Percentiles rank a stretch among this genome's conserved stretches.
These are phyloP conservation scores for Saprolegnia diclina DNA, from an alignment of 352 stramenopile genomes.

Conservation along the genomic window DNA sequence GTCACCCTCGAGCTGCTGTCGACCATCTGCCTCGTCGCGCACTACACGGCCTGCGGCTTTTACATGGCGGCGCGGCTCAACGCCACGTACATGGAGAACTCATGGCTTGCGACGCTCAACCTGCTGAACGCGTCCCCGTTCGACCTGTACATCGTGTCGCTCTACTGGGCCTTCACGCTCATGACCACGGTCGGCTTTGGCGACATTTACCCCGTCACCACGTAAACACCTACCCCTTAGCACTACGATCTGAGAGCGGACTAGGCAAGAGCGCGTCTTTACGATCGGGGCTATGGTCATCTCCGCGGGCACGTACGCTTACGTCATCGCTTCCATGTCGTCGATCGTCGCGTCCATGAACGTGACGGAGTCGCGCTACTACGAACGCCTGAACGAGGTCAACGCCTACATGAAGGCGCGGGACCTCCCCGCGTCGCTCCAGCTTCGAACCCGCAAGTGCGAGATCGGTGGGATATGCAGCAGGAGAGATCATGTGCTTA, in stretches of 20 bases:
- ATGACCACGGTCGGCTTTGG: slow-evolving; percentile 72
- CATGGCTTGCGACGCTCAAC: slow-evolving; percentile 11
- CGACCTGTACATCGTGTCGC: slow-evolving; percentile 46
- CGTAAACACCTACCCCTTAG: too few species aligned
- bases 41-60: slow-evolving; percentile 34
- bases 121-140: slow-evolving; percentile 18
- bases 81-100: slow-evolving; percentile 6
- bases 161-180: slow-evolving; percentile 69
- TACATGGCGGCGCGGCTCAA: slow-evolving; percentile 27
- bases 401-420: slow-evolving; percentile 51
- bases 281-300: slow-evolving; percentile 64
- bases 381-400: slow-evolving; percentile 50
- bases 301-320: slow-evolving; percentile 60
- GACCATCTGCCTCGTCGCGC: slow-evolving; percentile 30
- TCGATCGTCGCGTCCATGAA: slow-evolving; percentile 45
- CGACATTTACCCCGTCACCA: slow-evolving; percentile 46
- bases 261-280: slow-evolving; percentile 33
- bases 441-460: slow-evolving; percentile 35
- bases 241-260: too few species aligned
- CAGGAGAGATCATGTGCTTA: too few species aligned
- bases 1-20: slow-evolving; percentile 29
- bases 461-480: too few species aligned
- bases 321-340: slow-evolving; percentile 61
- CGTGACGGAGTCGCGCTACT: slow-evolving; percentile 39
- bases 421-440: slow-evolving; percentile 36